phyloP scores from a whole-genome alignment of 1,284 basidiomycete species.

The Ganoderma multipileum region DNA sequence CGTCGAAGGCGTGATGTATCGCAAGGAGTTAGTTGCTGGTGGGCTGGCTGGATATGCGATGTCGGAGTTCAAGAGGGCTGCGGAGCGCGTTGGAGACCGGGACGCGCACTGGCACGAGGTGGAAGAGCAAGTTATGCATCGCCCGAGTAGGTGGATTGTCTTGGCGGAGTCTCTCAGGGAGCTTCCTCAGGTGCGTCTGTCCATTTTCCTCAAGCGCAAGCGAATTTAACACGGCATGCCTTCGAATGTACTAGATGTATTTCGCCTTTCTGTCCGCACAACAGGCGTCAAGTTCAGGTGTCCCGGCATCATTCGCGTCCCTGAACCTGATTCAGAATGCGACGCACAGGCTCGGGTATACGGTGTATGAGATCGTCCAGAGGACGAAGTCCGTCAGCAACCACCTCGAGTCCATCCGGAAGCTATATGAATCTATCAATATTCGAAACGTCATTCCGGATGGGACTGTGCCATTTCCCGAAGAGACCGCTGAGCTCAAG shows the following conservation, averaged over 20 bases:
- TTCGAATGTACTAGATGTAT: conserved; percentile 55
- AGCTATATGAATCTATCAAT: conserved; percentile 52
- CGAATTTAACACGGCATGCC: too few relatives aligned
- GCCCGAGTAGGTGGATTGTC: not conserved
- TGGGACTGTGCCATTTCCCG: conserved; percentile 64
- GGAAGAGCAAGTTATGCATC: not conserved
- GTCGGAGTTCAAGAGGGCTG: conserved; percentile 3
- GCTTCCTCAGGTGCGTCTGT: conserved; percentile 58
- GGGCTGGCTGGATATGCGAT: conserved; percentile 62
- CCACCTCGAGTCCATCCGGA: conserved; percentile 48
- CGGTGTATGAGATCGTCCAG: conserved; percentile 49
- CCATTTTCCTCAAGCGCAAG: too few relatives aligned
- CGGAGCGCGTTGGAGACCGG: not conserved
- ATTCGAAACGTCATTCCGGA: conserved; percentile 67
- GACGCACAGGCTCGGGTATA: conserved; percentile 58
- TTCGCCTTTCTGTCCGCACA: conserved; percentile 76
- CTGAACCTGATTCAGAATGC: conserved; percentile 73
- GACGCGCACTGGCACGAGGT: not conserved
- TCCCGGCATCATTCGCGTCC: conserved; percentile 75
- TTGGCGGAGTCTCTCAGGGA: conserved; percentile 52
- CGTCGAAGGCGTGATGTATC: conserved; percentile 56
- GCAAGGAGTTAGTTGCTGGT: conserved; percentile 78
- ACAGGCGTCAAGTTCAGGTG: conserved; percentile 59
- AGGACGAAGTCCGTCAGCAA: conserved; percentile 47
- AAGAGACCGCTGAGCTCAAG: conserved; percentile 57